A percentile compares a stretch with the other conserved stretches of the same genome.
Conservation (phyloP, 2,329 filamentous ascomycete species). For the Chaetomiaceae sp. region DNA sequence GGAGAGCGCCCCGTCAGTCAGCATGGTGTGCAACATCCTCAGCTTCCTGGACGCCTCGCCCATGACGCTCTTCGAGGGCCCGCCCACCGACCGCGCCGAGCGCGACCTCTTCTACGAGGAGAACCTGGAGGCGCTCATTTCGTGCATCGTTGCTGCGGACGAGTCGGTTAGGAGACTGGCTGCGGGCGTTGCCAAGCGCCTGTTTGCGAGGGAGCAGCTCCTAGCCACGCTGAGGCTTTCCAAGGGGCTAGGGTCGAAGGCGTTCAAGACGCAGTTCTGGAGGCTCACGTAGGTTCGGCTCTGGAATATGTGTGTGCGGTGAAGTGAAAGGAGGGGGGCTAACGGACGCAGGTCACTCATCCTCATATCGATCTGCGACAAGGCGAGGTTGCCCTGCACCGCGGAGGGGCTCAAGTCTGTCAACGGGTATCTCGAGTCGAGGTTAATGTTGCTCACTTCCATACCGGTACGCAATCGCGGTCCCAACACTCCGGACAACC, state of each 20-base stretch:
- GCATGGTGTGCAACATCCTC: conserved; percentile 47
- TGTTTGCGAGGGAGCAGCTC: conserved; percentile 38
- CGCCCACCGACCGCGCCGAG: conserved; percentile 31
- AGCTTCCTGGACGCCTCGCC: conserved; percentile 52
- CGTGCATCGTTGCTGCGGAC: conserved; percentile 48
- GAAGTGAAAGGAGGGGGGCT: neutral
- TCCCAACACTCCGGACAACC: too few relatives aligned
- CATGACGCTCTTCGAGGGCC: conserved; percentile 39
- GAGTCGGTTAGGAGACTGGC: conserved; percentile 44
- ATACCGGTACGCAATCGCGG: conserved; percentile 37
- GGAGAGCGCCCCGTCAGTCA: conserved; percentile 34
- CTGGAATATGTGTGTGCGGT: neutral
- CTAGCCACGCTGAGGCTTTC: conserved; percentile 33
- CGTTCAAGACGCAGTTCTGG: conserved; percentile 45
- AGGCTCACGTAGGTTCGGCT: conserved; percentile 40
- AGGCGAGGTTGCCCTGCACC: conserved; percentile 38
- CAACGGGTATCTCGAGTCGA: conserved; percentile 50
- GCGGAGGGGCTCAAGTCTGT: conserved; percentile 42
- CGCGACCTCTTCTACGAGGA: conserved; percentile 37
- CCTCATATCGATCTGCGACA: conserved; percentile 45
- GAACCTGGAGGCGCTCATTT: conserved; percentile 47
- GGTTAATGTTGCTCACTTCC: conserved; percentile 46
- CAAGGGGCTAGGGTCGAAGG: conserved; percentile 32
- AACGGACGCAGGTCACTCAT: conserved; percentile 35
- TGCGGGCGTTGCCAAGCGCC: conserved; percentile 39